Conservation (phyloP, 2,329 filamentous ascomycete species). For the Colletotrichum sp. region DNA sequence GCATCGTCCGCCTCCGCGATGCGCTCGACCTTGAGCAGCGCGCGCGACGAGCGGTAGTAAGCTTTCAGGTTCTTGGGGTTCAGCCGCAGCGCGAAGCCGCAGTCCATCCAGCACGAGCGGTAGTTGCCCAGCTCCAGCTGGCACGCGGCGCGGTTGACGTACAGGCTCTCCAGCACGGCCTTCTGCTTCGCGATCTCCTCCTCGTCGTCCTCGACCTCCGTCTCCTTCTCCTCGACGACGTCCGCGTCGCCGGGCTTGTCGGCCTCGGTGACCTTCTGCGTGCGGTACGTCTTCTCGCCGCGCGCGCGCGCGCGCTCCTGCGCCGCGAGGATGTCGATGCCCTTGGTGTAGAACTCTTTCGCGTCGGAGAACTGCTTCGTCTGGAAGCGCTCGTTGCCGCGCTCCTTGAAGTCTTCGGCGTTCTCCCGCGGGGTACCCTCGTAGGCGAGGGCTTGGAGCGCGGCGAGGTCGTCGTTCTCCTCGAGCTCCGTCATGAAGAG, state of each 20-base stretch:
- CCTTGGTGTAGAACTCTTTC: conserved; percentile 90
- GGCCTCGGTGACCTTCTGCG: conserved; percentile 19
- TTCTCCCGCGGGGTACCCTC: conserved; percentile 90
- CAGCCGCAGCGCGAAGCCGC: conserved; percentile 77
- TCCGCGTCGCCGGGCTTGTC: conserved; percentile 34
- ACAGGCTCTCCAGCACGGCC: conserved; percentile 74
- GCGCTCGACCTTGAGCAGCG: conserved; percentile 80
- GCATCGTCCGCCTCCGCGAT: conserved; percentile 82
- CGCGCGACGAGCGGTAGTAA: conserved; percentile 82
- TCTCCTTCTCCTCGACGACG: conserved; percentile 37
- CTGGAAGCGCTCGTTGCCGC: conserved; percentile 88
- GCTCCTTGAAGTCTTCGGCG: conserved; percentile 83
- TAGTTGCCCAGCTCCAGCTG: conserved; percentile 90
- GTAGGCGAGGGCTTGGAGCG: conserved; percentile 87
- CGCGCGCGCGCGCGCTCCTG: conserved; percentile 63
- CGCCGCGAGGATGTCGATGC: conserved; percentile 71
- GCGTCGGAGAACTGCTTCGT: conserved; percentile 79
- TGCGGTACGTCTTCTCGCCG: conserved; percentile 30
- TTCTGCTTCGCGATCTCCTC: conserved; percentile 67
- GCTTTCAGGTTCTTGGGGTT: conserved; percentile 88
- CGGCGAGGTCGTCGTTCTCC: conserved; percentile 84
- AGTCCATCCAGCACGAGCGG: conserved; percentile 84
- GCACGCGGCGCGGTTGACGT: conserved; percentile 88
- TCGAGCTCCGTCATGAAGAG: conserved; percentile 97
- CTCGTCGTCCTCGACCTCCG: conserved; percentile 55